Base-by-base conservation (phyloP, 306 rosid species). In the Pueraria montana region DNA sequence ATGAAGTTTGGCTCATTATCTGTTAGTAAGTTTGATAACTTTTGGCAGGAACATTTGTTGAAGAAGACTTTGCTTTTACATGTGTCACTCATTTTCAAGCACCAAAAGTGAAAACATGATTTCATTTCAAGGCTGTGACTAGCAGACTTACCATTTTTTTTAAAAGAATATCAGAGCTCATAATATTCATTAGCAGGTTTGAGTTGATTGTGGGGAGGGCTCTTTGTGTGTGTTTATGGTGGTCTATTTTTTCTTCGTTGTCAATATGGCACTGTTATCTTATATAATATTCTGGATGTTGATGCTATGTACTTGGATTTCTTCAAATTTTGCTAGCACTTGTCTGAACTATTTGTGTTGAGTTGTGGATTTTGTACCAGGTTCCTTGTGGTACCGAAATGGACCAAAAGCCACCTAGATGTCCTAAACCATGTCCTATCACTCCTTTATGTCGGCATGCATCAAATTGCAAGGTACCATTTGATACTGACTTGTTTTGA, bases 351-450 rank as follows among this genome's bases (percentile, higher is more conserved):
- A 24, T 73, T 20, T 84, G 65, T 79, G 34, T 79, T 81, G 74
- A 46, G 80, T 85, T 27, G 34, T 88, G 83, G 76, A 48, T 80
- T 81, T 66, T 72, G 18, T 48, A 74, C 59, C 86, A 96, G 98
- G 98, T 96, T 86, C 98, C 99, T 85, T 96, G 99, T 77, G 99
- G 99, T 74, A 92, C 91, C n/a, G 98, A 96, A 91, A 89, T 50
- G 91, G 92, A 92, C 69, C 97, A 96, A 84, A 96, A 90, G 87
- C 97, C 98, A 71, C 99, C 99, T 38, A 91, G 84, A 87, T 96
- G 99, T 84, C 91, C 85, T 55, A 93, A 91, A 80, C 89, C 21
- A 50, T 96, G 99, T 74, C 82, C 84, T 69, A 87, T 93, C 83
- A 61, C 83, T 72, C 93, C 94, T 80, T 74, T 96, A 76, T 96